Base-by-base conservation (phyloP, 2,329 filamentous ascomycete species). In the Curvularia sp. region DNA sequence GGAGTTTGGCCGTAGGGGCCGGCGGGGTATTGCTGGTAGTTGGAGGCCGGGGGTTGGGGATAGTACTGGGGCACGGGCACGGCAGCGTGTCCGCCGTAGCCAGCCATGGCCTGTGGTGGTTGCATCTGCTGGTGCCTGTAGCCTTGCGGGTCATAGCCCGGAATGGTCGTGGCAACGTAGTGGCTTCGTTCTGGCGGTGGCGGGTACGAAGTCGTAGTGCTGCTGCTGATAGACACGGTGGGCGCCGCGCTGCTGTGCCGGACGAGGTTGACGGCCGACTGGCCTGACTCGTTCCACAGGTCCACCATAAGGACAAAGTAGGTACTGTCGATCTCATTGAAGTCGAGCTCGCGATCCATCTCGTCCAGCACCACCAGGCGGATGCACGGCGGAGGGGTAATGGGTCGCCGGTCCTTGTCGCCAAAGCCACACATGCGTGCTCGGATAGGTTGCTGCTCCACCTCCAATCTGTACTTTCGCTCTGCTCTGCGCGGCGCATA, bases 351-450 rank as follows among this genome's bases (percentile, higher is more conserved):
- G 71, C 92, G 88, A 21, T 90, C 89, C 0, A 91, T 93, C 41
- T 84, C 81, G 76, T 97, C 92, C 60, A 84, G 87, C 50, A 98
- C 89, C 38, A 95, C 83, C 12, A 98, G 85, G 63, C 90, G 86
- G 51, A 98, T 90, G 77, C 94, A 97, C 3, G 95, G 94, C 21
- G 95, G 95, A 13, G 95, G 94, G 27, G 95, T 98, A 69, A 99
- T 97, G 25, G 95, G 95, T 64, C 95, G 86, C 65, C 95, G 91
- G 77, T 99, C 95, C 91, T 96, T 99, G 81, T 99, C 95, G 62
- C 95, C 95, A 80, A 98, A 99, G 7, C 95, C 95, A 80, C 95
- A 99, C 95, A 98, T 98, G 61, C 95, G 91, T 65, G 95, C 95
- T 70, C 95, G 88, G 70, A 92, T 85, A 49, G 95, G 95, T 77